Evolutionary conservation across 2,329 filamentous ascomycete species (phyloP).

Genomic region (Nothophoma quercina): DNA sequence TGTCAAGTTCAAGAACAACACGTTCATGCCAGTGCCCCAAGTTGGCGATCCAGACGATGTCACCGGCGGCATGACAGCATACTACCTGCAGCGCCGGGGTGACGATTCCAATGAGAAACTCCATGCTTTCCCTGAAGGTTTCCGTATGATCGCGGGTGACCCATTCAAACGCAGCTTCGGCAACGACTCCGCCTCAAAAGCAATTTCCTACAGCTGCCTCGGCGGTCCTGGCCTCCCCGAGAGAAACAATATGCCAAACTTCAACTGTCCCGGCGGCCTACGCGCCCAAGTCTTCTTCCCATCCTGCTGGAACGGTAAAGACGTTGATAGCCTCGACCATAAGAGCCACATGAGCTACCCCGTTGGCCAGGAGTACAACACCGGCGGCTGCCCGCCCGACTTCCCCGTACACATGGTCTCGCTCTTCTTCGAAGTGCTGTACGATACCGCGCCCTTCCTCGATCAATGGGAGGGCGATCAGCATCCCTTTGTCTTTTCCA

Average conservation of each 20-base stretch:
- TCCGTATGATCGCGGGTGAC: constrained; percentile 77
- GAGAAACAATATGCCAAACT: constrained; percentile 70
- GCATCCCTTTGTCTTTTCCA: constrained; percentile 66
- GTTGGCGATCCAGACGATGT: constrained; percentile 56
- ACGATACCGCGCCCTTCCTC: constrained; percentile 58
- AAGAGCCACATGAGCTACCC: constrained; percentile 71
- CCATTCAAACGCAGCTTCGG: constrained; percentile 63
- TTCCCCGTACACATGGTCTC: constrained; percentile 64
- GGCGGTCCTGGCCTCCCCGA: constrained; percentile 47
- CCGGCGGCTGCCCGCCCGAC: constrained; percentile 61
- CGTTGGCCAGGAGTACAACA: constrained; percentile 51
- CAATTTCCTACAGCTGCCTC: constrained; percentile 66
- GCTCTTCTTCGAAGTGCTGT: constrained; percentile 67
- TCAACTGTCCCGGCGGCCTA: constrained; percentile 67
- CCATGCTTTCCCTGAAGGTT: constrained; percentile 72
- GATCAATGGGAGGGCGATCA: constrained; percentile 54
- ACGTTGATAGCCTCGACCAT: constrained; percentile 66
- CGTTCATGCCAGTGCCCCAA: constrained; percentile 68
- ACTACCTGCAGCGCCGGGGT: constrained; percentile 68
- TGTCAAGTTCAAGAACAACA: constrained; percentile 59
- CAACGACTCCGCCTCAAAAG: constrained; percentile 54
- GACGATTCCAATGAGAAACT: constrained; percentile 67
- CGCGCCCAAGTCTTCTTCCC: constrained; percentile 76
- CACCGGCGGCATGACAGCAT: constrained; percentile 72
- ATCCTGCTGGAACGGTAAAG: constrained; percentile 73